Conservation (phyloP, 106 monocot genomes). For the Chionographis japonica region DNA sequence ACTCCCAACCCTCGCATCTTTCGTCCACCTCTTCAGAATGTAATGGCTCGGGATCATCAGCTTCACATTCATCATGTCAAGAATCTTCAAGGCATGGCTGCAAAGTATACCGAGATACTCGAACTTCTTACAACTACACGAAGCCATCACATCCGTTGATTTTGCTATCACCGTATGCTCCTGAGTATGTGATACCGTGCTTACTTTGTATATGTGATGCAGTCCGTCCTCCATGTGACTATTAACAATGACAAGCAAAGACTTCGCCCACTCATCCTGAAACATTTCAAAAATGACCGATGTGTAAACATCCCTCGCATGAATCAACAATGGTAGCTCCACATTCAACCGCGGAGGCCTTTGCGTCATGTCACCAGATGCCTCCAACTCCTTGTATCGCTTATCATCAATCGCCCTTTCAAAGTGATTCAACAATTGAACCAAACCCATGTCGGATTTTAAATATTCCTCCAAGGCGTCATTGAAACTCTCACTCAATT, state of each 20-base stretch:
- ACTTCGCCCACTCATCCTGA: conserved; percentile 3
- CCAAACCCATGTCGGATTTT: background rate
- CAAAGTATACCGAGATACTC: too few relatives aligned
- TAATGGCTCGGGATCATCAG: too few relatives aligned
- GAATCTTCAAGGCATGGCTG: too few relatives aligned
- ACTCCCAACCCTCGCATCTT: too few relatives aligned
- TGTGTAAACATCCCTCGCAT: conserved; percentile 11
- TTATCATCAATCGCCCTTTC: conserved; percentile 10
- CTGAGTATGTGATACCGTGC: too few relatives aligned
- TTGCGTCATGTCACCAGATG: conserved; percentile 5
- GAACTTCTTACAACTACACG: too few relatives aligned
- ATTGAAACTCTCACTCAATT: conserved; percentile 3
- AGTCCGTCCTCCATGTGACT: too few relatives aligned
- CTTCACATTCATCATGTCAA: too few relatives aligned
- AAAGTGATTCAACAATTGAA: conserved; percentile 8
- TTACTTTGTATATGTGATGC: too few relatives aligned
- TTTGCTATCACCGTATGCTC: too few relatives aligned
- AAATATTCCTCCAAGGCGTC: conserved; percentile 6
- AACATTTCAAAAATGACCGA: conserved; percentile 14
- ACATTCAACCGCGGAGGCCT: conserved; percentile 1
- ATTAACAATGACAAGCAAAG: background rate
- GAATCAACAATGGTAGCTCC: conserved; percentile 4
- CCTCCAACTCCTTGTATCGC: conserved; percentile 11
- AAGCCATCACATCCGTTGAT: too few relatives aligned
- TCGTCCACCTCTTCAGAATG: too few relatives aligned